Evolutionary conservation across 2,329 filamentous ascomycete genomes (phyloP), one percentile per base, ranked within the genome.

Genomic region (Fusarium abutilonis): DNA sequence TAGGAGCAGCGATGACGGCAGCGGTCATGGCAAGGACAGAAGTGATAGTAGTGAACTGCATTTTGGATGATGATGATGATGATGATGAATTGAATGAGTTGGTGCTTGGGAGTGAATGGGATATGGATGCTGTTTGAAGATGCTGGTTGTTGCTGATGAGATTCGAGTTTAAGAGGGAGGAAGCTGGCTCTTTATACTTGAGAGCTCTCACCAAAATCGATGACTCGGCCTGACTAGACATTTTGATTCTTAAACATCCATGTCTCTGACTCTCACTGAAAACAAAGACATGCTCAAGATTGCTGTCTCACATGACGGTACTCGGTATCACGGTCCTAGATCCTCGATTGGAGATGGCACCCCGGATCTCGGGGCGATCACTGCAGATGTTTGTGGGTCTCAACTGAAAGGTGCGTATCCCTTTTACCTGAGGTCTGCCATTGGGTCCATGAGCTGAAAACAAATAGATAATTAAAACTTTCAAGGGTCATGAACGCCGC

Each of bases 41-140:
- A 28, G 46, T 50, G 31, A 62, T 23, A n/a, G 32, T 64, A 17
- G 56, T 31, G 60, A 64, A 64, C 43, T 64, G 57, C 61, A 64
- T 64, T 46, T 57, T 64, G 60, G 36, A 50, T 6, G 19, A 4
- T 19, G 19, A 17, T 23, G 36, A 50, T 6, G 19, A 4, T 19
- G 19, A 17, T 23, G 17, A 44, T 43, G 55, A 28, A 35, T 36
- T 53, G 38, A 13, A 17, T 5, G 15, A 14, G 32, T 34, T 60
- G 36, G 17, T n/a, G 13, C 8, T 46, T 44, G 13, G 21, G 10
- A 44, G 57, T 52, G 50, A 13, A 8, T 43, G 17, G 23, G 5
- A 10, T 8, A 43, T 31, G 40, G 46, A 29, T 23, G 9, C 9
- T 55, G 38, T 1, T 51, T 43, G 23, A 60, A 9, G 19, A 29